A percentile compares a stretch with the other conserved stretches of the same genome.
These are phyloP conservation scores for Penicillium decumbens DNA, from an alignment of 2,329 filamentous ascomycete genomes.

Conservation along the genomic window DNA sequence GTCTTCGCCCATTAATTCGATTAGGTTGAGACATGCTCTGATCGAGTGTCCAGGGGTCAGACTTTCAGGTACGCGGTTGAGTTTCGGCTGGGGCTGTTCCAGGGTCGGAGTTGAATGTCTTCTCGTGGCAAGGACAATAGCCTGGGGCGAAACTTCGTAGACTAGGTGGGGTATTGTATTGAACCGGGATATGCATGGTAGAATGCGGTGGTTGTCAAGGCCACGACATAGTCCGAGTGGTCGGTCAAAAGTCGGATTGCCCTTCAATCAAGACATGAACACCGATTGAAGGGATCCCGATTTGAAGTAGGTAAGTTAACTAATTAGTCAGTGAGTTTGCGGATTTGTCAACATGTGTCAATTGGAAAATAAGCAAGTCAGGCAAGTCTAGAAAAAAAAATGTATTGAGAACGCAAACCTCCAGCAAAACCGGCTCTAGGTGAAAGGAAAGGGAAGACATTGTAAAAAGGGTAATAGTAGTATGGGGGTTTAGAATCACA, in stretches of 20 bases:
- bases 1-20: not conserved
- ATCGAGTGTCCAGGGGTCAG: not conserved
- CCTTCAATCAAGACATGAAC: too few species aligned
- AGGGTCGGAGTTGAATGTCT: not conserved
- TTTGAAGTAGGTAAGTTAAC: not conserved
- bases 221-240: too few species aligned
- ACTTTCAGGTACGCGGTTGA: not conserved
- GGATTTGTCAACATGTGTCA: constrained; percentile 5
- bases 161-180: too few species aligned
- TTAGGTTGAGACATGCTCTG: not conserved
- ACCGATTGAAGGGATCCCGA: too few species aligned
- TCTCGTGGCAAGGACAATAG: not conserved
- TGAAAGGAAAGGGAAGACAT: constrained; percentile 4
- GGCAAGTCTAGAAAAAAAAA: constrained; percentile 20
- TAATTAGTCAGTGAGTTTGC: not conserved
- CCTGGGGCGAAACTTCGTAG: too few species aligned
- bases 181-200: too few species aligned
- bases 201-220: too few species aligned
- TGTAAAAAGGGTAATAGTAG: constrained; percentile 9
- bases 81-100: too few species aligned
- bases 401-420: constrained; percentile 15
- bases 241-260: too few species aligned
- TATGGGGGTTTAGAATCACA: constrained; percentile 23
- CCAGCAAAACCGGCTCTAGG: constrained; percentile 16
- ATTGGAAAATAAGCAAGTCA: constrained; percentile 13